Evolutionary conservation across 768 basidiomycete genomes (phyloP), one percentile per base, ranked within the genome.

Genomic region (Cystofilobasidium capitatum): DNA sequence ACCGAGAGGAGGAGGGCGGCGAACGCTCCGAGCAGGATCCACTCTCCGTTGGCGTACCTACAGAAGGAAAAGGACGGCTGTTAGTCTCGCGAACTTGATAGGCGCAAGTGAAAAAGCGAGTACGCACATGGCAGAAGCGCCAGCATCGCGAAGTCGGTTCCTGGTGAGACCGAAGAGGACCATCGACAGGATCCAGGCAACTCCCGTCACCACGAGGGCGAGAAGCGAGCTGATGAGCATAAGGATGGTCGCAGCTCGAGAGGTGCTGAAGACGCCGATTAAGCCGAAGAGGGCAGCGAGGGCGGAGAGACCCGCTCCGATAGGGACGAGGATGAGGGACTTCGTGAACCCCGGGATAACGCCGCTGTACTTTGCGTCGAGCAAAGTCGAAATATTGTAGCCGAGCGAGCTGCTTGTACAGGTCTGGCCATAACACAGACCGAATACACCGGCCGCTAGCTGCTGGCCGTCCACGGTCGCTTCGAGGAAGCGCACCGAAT

Each of bases 211-310:
- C 54, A 69, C 20, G 36, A 64, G 40, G 20, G 67, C 67, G 24
- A 69, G 61, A 16, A 39, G 40, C 47, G 67, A 63, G 20, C 61
- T 54, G 61, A 69, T 39, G 36, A 44, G 26, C 67, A 69, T 69
- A 36, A 69, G 49, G 44, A 69, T 58, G 51, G 67, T 69, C 26
- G 62, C 29, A 17, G 31, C 37, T 29, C 67, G 51, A 20, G 67
- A 69, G 17, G 67, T 29, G 7, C 61, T n/a, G 55, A 57, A 58
- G 55, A 63, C 35, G 33, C 40, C 67, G n/a, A 69, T n/a, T 29
- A 62, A 33, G 35, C 67, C 67, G 39, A 69, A 58, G 54, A 69
- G n/a, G n/a, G 54, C 36, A 26, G 67, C 67, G 17, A 69, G 51
- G 29, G 13, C 54, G 9, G 67, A 39, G 33, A 69, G 62, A 24